Conservation (phyloP, 1,284 basidiomycete species). For the Pterula multifida region DNA sequence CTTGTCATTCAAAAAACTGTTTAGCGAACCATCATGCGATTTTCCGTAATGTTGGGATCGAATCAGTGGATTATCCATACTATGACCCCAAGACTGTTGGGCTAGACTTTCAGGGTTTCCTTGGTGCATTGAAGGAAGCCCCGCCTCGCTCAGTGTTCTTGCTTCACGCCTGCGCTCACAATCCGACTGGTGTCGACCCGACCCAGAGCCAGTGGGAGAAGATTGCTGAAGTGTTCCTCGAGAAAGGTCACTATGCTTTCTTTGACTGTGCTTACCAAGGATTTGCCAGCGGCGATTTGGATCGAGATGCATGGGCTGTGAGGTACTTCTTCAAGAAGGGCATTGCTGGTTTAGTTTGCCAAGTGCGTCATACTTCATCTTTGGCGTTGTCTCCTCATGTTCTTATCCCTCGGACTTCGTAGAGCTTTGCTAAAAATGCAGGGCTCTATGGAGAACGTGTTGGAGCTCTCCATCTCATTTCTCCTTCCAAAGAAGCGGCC, state of each 20-base stretch:
- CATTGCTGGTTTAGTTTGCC: conserved; percentile 79
- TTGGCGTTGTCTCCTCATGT: background rate
- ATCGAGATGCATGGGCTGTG: conserved; percentile 67
- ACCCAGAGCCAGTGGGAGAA: conserved; percentile 81
- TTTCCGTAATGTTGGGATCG: conserved; percentile 75
- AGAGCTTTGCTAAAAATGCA: conserved; percentile 96
- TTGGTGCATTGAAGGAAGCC: conserved; percentile 51
- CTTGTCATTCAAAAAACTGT: conserved; percentile 6
- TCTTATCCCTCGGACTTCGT: conserved; percentile 2
- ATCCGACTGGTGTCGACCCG: conserved; percentile 94
- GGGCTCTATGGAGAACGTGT: conserved; percentile 89
- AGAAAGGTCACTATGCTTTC: conserved; percentile 80
- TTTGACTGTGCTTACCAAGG: conserved; percentile 96
- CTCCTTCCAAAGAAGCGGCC: conserved; percentile 50
- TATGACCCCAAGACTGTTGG: conserved; percentile 86
- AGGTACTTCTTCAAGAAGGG: conserved; percentile 63
- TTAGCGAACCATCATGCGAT: conserved; percentile 87
- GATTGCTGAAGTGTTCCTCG: conserved; percentile 66
- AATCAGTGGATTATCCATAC: conserved; percentile 77
- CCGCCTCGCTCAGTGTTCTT: conserved; percentile 76
- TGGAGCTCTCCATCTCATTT: conserved; percentile 74
- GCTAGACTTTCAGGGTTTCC: conserved; percentile 73
- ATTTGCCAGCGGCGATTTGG: conserved; percentile 78
- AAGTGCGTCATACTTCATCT: conserved; percentile 32
- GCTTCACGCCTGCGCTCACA: conserved; percentile 90